phyloP scores from a whole-genome alignment of 2,329 filamentous ascomycete genomes.

The Aspergillus chevalieri region DNA sequence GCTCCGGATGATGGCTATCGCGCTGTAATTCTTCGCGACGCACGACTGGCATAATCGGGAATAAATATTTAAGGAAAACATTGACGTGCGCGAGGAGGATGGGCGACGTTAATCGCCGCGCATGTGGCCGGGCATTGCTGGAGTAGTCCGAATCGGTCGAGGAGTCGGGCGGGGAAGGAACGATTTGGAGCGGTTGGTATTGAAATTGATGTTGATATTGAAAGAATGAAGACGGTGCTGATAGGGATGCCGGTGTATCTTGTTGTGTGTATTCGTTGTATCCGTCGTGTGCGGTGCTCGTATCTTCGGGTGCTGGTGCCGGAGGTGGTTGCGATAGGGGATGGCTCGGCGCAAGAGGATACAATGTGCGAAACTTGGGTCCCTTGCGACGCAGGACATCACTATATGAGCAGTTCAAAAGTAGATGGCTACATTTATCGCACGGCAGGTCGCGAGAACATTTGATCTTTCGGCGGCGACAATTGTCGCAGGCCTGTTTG shows the following conservation, averaged over 20 bases:
- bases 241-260: too few relatives aligned
- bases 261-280: too few relatives aligned
- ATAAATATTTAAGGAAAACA: slow-evolving; percentile 38
- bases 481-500: slow-evolving; percentile 38
- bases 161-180: slow-evolving; percentile 31
- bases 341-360: slow-evolving; percentile 32
- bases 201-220: neutral
- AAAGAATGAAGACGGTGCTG: too few relatives aligned
- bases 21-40: slow-evolving; percentile 28
- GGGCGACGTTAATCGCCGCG: slow-evolving; percentile 25
- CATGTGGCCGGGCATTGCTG: slow-evolving; percentile 10
- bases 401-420: slow-evolving; percentile 36
- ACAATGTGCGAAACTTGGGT: slow-evolving; percentile 34
- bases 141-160: slow-evolving; percentile 21
- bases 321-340: slow-evolving; percentile 13
- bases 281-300: too few relatives aligned
- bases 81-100: slow-evolving; percentile 35
- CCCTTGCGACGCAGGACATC: slow-evolving; percentile 34
- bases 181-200: slow-evolving; percentile 11
- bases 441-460: slow-evolving; percentile 36
- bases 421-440: slow-evolving; percentile 34
- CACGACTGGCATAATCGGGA: slow-evolving; percentile 41
- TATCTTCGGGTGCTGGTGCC: too few relatives aligned
- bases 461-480: slow-evolving; percentile 39
- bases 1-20: slow-evolving; percentile 49